Evolutionary conservation across 257 asterid genomes (phyloP), one percentile per base, ranked within the genome.

Genomic region (Ocimum tenuiflorum): DNA sequence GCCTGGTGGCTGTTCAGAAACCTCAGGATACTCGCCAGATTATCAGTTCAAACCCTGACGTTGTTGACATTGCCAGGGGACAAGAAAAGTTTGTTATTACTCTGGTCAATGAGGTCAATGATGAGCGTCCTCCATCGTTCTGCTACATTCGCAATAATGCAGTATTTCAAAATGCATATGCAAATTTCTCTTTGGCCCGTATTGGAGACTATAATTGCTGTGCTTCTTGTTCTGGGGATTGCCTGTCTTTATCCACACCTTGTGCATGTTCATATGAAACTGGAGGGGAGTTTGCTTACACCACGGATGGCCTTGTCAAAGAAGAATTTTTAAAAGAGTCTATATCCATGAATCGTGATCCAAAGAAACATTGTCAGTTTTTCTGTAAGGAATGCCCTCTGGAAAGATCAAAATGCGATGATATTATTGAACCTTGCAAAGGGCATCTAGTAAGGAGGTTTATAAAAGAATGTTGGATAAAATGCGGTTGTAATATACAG

Each of bases 381-480:
- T 80, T 80, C 70, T 94, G 99, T 74, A 81, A 82, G 68, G 85
- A 80, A 72, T 94, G 99, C 69, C 99, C 99, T 11, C 51, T 88
- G 59, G 96, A 90, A 74, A 84, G 91, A 83, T 81, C 91, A 49
- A 94, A 82, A 67, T 33, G 72, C 14, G 86, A 81, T 66, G 88
- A 67, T 60, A 59, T 68, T 29, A 59, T 73, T 43, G 95, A 85
- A 63, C 83, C 89, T 22, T 94, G 99, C 89, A 86, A 83, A 80
- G 99, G 99, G 60, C 99, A 94, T 86, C 68, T 94, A 51, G 81
- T 82, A 50, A 81, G 96, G 73, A 86, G 68, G 66, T 90, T 94
- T 75, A 81, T 94, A 51, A 90, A 88, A 72, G 99, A 94, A 75
- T 94, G 99, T 65, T 94, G 97, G 99, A 82, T 71, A 77, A 90